These are phyloP conservation scores for Bruguiera gymnorhiza DNA, from an alignment of 345 rosid species.

Conservation along the genomic window DNA sequence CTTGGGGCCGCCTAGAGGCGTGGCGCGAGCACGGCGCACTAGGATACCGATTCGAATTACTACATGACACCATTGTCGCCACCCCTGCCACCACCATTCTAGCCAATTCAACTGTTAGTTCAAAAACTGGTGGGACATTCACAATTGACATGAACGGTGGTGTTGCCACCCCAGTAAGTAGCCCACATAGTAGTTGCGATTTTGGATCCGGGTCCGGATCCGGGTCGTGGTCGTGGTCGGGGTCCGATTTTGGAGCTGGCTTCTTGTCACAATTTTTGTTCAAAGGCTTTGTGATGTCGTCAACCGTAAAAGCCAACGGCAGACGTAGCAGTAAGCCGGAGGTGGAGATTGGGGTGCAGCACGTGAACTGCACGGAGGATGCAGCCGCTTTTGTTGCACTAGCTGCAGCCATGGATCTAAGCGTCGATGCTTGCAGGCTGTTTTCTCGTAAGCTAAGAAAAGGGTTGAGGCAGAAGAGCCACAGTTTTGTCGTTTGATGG, in stretches of 20 bases:
- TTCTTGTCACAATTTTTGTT: conserved; percentile 21
- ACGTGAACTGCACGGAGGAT: conserved; percentile 95
- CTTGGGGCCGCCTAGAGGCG: conserved; percentile 93
- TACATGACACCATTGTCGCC: conserved; percentile 48
- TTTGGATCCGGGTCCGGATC: conserved; percentile 44
- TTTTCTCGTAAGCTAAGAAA: conserved; percentile 79
- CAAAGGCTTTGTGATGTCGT: conserved; percentile 82
- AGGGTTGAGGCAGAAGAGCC: conserved; percentile 65
- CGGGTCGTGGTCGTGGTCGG: conserved; percentile 43
- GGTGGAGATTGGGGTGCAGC: conserved; percentile 79
- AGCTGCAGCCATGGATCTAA: conserved; percentile 86
- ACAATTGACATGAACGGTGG: conserved; percentile 58
- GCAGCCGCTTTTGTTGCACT: conserved; percentile 87
- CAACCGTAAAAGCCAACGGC: conserved; percentile 61
- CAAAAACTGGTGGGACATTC: conserved; percentile 74
- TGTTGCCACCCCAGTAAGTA: conserved; percentile 49
- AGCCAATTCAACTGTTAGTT: conserved; percentile 46
- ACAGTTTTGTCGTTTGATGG: conserved; percentile 52
- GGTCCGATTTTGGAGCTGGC: conserved; percentile 52
- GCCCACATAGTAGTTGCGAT: conserved; percentile 84
- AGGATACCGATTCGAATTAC: conserved; percentile 72
- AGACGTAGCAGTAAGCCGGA: conserved; percentile 48
- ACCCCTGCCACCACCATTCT: conserved; percentile 29
- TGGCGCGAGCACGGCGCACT: conserved; percentile 65
- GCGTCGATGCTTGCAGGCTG: conserved; percentile 77